Evolutionary conservation across 83 land plant species (phyloP).

Genomic region (Larix sibirica): DNA sequence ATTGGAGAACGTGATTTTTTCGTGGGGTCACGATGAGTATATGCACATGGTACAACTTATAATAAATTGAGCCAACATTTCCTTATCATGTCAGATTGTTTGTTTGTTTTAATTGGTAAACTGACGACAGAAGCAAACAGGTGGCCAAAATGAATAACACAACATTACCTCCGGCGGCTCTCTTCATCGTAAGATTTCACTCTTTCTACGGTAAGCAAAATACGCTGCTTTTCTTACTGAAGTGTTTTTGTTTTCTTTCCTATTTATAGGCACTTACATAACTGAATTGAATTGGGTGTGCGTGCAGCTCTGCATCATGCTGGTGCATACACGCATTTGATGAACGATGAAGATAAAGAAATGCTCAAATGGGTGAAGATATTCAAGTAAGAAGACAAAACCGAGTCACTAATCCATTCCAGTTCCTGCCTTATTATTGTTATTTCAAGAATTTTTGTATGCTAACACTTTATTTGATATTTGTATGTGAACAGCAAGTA

Average conservation of each 20-base stretch:
- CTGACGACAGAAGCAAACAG: background rate
- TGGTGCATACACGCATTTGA: constrained; percentile 66
- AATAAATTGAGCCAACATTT: too few relatives aligned
- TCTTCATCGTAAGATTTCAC: background rate
- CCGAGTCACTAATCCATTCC: background rate
- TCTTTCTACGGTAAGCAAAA: background rate
- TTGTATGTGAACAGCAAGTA: constrained; percentile 57
- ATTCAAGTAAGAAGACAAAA: constrained; percentile 56
- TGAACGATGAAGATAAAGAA: constrained; percentile 68
- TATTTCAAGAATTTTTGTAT: background rate
- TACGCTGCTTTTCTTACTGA: background rate
- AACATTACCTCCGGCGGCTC: background rate
- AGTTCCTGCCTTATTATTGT: background rate
- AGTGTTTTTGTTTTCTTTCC: too few relatives aligned
- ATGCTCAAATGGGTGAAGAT: constrained; percentile 74
- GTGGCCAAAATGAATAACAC: constrained; percentile 25
- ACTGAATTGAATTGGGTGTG: background rate
- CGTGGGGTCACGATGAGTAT: constrained; percentile 96
- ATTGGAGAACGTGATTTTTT: constrained; percentile 75
- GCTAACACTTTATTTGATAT: background rate
- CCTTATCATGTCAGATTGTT: too few relatives aligned
- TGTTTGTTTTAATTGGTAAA: too few relatives aligned
- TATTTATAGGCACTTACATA: background rate
- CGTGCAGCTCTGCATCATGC: constrained; percentile 65
- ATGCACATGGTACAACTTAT: constrained; percentile 71